Evolutionary conservation across 768 basidiomycete species (phyloP).

Genomic region (Suillus tomentosus): DNA sequence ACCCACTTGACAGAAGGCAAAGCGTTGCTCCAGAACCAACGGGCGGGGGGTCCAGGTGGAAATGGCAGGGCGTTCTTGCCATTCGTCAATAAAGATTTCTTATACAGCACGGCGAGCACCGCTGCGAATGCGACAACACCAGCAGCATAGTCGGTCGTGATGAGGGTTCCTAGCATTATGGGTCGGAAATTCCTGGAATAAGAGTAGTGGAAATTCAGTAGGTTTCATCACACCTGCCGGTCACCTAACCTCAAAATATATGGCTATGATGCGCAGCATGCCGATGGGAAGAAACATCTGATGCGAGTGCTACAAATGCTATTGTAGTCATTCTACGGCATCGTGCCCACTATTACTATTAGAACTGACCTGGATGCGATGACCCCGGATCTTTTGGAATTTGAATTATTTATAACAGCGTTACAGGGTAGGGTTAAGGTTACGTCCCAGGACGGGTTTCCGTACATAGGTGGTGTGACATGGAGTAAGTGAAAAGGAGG

Average conservation of each 20-base stretch:
- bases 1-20: slow-evolving; percentile 12
- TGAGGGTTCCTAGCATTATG: not conserved
- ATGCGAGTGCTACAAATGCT: not conserved
- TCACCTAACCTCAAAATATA: not conserved
- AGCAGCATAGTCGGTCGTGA: not conserved
- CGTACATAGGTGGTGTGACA: no score
- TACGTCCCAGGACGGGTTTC: no score
- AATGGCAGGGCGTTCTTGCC: slow-evolving; percentile 12
- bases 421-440: no score
- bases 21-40: slow-evolving; percentile 16
- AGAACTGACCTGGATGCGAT: no score
- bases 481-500: no score
- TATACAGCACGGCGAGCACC: slow-evolving; percentile 10
- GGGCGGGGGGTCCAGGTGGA: slow-evolving; percentile 12
- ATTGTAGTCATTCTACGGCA: not conserved
- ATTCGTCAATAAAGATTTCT: not conserved
- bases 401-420: no score
- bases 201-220: not conserved
- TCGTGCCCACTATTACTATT: no score
- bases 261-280: not conserved
- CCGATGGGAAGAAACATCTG: not conserved
- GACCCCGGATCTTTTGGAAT: no score
- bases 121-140: slow-evolving; percentile 8
- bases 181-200: not conserved
- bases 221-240: not conserved